A percentile compares a stretch with the other conserved stretches of the same genome.
These are phyloP conservation scores for Phylloporus sp. DNA, from an alignment of 768 basidiomycete species.

Conservation along the genomic window DNA sequence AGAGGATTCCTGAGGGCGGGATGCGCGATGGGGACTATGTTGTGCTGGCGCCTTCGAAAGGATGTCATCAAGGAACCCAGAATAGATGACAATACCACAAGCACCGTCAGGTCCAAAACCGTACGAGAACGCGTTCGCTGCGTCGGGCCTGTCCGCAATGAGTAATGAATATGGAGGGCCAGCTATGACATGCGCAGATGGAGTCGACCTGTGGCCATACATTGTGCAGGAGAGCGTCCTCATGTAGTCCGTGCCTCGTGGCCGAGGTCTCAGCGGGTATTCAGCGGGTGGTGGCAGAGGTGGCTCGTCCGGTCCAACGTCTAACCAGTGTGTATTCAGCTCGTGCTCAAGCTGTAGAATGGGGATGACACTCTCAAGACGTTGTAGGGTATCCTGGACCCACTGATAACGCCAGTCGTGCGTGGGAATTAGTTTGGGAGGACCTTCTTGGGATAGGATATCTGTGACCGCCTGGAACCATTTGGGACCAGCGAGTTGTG, in stretches of 20 bases:
- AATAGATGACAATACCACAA: slow-evolving; percentile 92
- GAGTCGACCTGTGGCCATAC: slow-evolving; percentile 39
- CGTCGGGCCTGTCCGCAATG: slow-evolving; percentile 80
- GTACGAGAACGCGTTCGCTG: slow-evolving; percentile 90
- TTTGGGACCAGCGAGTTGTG: slow-evolving; percentile 73
- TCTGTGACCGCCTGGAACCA: slow-evolving; percentile 85
- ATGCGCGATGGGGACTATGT: slow-evolving; percentile 26
- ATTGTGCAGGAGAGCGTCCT: slow-evolving; percentile 52
- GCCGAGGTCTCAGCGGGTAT: slow-evolving; percentile 79
- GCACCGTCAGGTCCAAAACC: slow-evolving; percentile 91
- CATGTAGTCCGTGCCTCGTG: slow-evolving; percentile 70
- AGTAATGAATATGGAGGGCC: slow-evolving; percentile 90
- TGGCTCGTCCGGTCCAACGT: slow-evolving; percentile 43
- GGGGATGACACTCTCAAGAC: slow-evolving; percentile 73
- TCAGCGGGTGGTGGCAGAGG: slow-evolving; percentile 79
- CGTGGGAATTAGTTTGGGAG: slow-evolving; percentile 59
- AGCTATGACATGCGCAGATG: slow-evolving; percentile 54
- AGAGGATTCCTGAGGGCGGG: slow-evolving; percentile 29
- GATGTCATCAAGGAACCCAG: slow-evolving; percentile 89
- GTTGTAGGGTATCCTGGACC: slow-evolving; percentile 76
- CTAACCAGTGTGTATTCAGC: slow-evolving; percentile 53
- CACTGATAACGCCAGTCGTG: slow-evolving; percentile 89
- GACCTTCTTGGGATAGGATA: slow-evolving; percentile 65
- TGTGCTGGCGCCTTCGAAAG: slow-evolving; percentile 41
- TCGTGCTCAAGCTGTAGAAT: slow-evolving; percentile 57